phyloP scores from a whole-genome alignment of 805 yeast genomes.

The Pichia kluyveri region DNA sequence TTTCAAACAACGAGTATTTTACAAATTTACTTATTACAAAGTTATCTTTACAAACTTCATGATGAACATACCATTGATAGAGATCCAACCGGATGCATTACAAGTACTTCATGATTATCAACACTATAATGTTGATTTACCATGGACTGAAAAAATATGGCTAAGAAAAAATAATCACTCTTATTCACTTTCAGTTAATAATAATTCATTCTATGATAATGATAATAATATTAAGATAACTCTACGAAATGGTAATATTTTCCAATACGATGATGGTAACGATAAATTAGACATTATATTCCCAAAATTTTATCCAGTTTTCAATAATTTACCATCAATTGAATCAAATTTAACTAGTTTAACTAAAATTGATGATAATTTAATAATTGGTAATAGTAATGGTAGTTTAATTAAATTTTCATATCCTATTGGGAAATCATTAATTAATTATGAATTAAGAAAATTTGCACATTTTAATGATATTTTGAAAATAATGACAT shows the following conservation, averaged over 20 bases:
- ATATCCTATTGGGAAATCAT: neutral
- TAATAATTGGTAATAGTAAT: slow-evolving; percentile 1
- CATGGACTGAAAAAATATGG: slow-evolving; percentile 1
- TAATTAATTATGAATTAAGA: neutral
- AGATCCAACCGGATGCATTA: slow-evolving; percentile 4
- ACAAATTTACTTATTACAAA: no score
- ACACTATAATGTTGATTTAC: neutral
- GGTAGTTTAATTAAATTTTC: slow-evolving; percentile 1
- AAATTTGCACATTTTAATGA: slow-evolving; percentile 34
- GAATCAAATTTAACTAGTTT: neutral
- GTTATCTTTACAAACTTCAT: no score
- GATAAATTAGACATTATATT: no score
- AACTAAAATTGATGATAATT: neutral
- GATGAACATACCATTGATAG: neutral
- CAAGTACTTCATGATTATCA: neutral
- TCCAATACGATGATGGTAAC: neutral
- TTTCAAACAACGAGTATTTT: no score
- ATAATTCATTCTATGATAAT: neutral
- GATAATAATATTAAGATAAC: neutral
- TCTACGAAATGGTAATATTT: neutral
- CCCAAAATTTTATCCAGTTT: neutral
- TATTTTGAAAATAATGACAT: slow-evolving; percentile 36
- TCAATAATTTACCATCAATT: neutral
- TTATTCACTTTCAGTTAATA: neutral
- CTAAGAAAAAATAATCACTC: neutral